Evolutionary conservation across 495 filamentous ascomycete genomes (phyloP).

Genomic region (Haplographium delicatum): DNA sequence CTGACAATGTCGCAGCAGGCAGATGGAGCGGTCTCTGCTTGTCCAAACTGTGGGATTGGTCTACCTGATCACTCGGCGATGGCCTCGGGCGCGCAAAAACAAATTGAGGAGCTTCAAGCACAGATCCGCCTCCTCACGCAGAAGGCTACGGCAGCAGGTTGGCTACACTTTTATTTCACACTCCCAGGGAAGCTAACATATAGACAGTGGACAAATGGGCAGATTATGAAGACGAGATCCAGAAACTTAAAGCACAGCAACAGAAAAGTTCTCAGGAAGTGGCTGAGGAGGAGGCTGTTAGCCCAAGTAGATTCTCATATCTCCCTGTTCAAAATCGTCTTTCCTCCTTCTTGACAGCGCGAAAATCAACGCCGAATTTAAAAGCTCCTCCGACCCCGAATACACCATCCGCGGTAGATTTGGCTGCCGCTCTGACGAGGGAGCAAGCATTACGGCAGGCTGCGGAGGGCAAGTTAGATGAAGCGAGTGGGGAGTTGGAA

Average conservation of each 20-base stretch:
- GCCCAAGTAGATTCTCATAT: not conserved
- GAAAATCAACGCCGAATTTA: constrained; percentile 39
- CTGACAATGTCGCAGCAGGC: constrained; percentile 16
- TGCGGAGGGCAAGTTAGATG: constrained; percentile 68
- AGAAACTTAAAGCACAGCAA: constrained; percentile 30
- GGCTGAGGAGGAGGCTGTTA: not conserved
- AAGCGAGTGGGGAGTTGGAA: constrained; percentile 77
- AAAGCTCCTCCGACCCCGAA: constrained; percentile 30
- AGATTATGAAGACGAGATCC: constrained; percentile 90
- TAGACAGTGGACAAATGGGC: constrained; percentile 62
- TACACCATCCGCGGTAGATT: constrained; percentile 40
- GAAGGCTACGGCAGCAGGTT: constrained; percentile 74
- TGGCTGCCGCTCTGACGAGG: constrained; percentile 62
- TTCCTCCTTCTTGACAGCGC: constrained; percentile 59
- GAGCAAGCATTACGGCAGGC: constrained; percentile 67
- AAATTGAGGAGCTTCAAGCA: constrained; percentile 75
- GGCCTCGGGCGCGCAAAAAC: constrained; percentile 49
- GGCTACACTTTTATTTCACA: constrained; percentile 26
- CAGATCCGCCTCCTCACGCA: constrained; percentile 70
- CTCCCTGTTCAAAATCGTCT: constrained; percentile 41
- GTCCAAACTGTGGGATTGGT: constrained; percentile 23
- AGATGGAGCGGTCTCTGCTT: not conserved
- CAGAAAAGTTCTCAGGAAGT: not conserved
- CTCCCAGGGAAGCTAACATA: not conserved
- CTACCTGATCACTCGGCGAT: constrained; percentile 16